phyloP scores from a whole-genome alignment of 2,329 filamentous ascomycete species.

The Beauveria sp. region DNA sequence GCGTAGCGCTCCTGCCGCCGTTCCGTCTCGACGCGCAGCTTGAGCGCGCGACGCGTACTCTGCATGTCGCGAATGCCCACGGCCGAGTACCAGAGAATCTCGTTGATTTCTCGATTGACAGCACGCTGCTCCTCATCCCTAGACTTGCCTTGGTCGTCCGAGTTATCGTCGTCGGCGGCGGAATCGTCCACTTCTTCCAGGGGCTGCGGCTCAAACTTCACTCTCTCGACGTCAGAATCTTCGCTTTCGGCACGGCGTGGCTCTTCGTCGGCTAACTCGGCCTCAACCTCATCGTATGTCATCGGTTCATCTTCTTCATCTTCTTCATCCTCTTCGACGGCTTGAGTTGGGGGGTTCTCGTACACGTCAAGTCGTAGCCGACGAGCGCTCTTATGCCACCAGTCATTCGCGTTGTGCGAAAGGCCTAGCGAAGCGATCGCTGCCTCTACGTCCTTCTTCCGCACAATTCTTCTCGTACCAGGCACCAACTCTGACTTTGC shows the following conservation, averaged over 20 bases:
- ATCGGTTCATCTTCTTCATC: constrained; percentile 23
- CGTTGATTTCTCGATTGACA: constrained; percentile 32
- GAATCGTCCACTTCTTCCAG: not conserved
- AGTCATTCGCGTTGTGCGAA: constrained; percentile 26
- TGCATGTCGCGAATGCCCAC: constrained; percentile 31
- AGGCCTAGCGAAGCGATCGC: constrained; percentile 42
- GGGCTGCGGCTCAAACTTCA: not conserved
- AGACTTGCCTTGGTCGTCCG: not conserved
- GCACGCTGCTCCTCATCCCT: constrained; percentile 22
- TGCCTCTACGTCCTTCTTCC: constrained; percentile 39
- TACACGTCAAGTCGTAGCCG: constrained; percentile 42
- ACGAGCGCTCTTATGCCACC: constrained; percentile 43
- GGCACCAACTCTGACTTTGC: constrained; percentile 32
- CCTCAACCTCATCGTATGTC: constrained; percentile 38
- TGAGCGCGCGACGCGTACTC: constrained; percentile 29
- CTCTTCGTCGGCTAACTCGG: constrained; percentile 22
- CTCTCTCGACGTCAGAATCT: not conserved
- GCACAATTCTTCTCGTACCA: constrained; percentile 27
- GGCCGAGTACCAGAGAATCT: constrained; percentile 35
- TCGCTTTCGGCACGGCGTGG: not conserved
- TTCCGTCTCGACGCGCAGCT: constrained; percentile 33
- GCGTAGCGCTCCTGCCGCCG: constrained; percentile 36
- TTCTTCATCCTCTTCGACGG: constrained; percentile 20
- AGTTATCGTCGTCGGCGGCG: constrained; percentile 13
- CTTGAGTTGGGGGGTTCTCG: constrained; percentile 23